Conservation (phyloP, 208 protist genomes). For the Histomonas meleagridis region DNA sequence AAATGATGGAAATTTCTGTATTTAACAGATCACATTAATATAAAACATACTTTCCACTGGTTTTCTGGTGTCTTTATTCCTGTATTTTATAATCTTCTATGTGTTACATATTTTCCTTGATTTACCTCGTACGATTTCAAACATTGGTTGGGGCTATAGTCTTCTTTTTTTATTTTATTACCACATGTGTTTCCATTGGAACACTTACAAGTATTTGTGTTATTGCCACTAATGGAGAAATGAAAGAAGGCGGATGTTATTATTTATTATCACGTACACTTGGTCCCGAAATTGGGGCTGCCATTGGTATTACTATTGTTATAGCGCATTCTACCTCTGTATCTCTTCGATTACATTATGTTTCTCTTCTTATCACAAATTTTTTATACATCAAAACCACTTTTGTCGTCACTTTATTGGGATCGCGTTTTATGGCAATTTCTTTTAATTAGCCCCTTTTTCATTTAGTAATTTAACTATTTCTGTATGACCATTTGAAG, state of each 20-base stretch:
- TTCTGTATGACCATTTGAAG: too few species aligned
- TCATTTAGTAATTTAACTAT: too few species aligned
- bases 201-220: neutral
- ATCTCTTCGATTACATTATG: neutral
- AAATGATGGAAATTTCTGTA: too few species aligned
- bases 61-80: constrained; percentile 33
- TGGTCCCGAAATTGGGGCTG: neutral
- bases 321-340: neutral
- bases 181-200: neutral
- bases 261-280: constrained; percentile 23
- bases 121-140: neutral
- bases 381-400: too few species aligned
- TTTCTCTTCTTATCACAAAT: neutral
- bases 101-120: neutral
- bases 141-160: neutral
- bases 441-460: too few species aligned
- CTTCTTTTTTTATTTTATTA: neutral
- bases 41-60: too few species aligned
- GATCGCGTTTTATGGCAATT: too few species aligned
- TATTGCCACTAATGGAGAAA: constrained; percentile 37
- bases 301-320: neutral
- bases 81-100: neutral
- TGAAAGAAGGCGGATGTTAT: neutral
- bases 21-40: too few species aligned
- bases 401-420: too few species aligned